Conservation (phyloP, 116 monocot genomes). For the Thalassia testudinum region DNA sequence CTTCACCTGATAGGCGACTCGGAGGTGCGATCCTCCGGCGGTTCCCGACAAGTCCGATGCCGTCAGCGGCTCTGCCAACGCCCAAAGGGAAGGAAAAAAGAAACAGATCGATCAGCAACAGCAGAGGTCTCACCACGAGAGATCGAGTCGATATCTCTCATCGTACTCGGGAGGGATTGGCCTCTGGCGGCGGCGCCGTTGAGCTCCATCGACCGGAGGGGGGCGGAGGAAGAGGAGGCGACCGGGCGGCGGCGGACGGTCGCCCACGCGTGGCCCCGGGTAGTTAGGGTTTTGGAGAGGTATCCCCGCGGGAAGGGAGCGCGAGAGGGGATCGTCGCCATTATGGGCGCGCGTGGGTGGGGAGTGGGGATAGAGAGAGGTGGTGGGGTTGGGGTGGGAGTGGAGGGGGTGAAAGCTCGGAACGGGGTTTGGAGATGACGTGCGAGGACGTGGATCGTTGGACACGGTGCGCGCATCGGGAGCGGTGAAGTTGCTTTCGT, state of each 20-base stretch:
- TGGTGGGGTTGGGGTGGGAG: neutral
- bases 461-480: too few species aligned
- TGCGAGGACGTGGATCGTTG: too few species aligned
- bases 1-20: conserved; percentile 33
- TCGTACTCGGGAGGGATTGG: neutral
- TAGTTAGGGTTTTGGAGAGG: neutral
- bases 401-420: too few species aligned
- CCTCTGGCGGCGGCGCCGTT: neutral
- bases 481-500: too few species aligned
- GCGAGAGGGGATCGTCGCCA: neutral
- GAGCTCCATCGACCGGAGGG: neutral
- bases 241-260: neutral
- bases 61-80: conserved; percentile 13
- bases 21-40: conserved; percentile 11
- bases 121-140: neutral
- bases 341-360: too few species aligned
- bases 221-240: neutral
- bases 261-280: neutral
- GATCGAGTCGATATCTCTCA: too few species aligned
- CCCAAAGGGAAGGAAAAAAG: neutral
- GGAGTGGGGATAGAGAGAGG: neutral
- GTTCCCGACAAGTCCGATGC: conserved; percentile 12
- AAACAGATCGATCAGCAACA: neutral
- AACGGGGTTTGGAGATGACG: too few species aligned
- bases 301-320: neutral